Conservation (phyloP, 108 stramenopile species). For the Conticribra weissflogii region DNA sequence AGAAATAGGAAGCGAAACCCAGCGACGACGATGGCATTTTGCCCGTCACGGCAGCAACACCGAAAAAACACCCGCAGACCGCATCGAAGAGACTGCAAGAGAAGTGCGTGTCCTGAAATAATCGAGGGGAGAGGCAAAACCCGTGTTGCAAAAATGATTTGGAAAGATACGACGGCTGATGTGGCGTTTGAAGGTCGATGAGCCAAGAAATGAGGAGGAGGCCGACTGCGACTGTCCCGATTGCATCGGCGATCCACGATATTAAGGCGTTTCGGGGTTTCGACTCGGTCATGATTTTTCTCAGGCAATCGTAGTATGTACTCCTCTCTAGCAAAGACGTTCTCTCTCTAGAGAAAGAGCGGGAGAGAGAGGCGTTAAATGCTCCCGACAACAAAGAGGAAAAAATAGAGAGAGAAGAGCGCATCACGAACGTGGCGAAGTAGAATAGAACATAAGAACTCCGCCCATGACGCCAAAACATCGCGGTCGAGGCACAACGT, state of each 20-base stretch:
- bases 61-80: constrained; percentile 10
- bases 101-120: constrained; percentile 23
- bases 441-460: too few relatives aligned
- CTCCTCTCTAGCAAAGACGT: too few relatives aligned
- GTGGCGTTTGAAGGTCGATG: constrained; percentile 4
- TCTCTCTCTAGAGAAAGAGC: too few relatives aligned
- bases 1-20: constrained; percentile 17
- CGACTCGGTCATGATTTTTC: not conserved
- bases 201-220: constrained; percentile 14
- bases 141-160: constrained; percentile 27
- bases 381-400: too few relatives aligned
- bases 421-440: too few relatives aligned
- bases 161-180: not conserved
- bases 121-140: constrained; percentile 27
- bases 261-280: constrained; percentile 3
- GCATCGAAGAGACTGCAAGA: constrained; percentile 22
- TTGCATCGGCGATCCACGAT: constrained; percentile 15
- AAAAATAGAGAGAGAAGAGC: too few relatives aligned
- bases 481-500: too few relatives aligned
- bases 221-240: not conserved
- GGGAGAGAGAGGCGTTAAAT: too few relatives aligned
- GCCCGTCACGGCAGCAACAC: not conserved
- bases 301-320: too few relatives aligned
- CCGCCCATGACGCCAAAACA: too few relatives aligned
- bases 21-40: not conserved